Evolutionary conservation across 2,329 filamentous ascomycete genomes (phyloP), one percentile per base, ranked within the genome.

Genomic region (Talaromyces rugulosus): DNA sequence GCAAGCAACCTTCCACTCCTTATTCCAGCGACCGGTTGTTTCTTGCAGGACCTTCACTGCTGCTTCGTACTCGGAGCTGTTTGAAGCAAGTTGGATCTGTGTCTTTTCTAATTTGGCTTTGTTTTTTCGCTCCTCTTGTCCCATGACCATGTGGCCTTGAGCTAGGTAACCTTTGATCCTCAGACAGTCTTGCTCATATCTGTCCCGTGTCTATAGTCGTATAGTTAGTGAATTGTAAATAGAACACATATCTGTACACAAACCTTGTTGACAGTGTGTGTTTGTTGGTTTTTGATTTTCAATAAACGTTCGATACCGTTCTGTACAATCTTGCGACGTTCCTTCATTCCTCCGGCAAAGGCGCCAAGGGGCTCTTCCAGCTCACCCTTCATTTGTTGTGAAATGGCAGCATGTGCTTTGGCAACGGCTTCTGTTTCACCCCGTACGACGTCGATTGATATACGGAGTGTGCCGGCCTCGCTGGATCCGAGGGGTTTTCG

Each of bases 81-180:
- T 93, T 7, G 88, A 88, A 0, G 93, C 93, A 63, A 99, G 85
- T 71, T 93, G 96, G 69, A 97, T 95, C 75, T 99, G 95, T 1
- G 95, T 98, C 84, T 99, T 99, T 77, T 99, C 95, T 51, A 99
- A 85, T 78, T 96, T 98, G 27, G 94, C 93, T 79, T 99, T 99
- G 77, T 99, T 99, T 79, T 96, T 97, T 31, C 95, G 87, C 80
- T 99, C 95, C 75, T 99, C 95, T 70, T 99, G 95, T 14, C 95
- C 95, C 95, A 99, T 99, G 62, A 99, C 95, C 95, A 99, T 99
- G 75, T 99, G 96, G 9, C 95, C 95, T 77, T 99, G 95, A 4
- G 96, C 95, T 4, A 99, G 86, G 72, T 99, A 99, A 44, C 95
- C 95, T 78, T 99, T 99, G 75, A 99, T 98, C 75, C 96, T 95